A percentile compares a stretch with the other conserved stretches of the same genome.
Conservation (phyloP, 257 asterid genomes). For the Capsicum chinense region DNA sequence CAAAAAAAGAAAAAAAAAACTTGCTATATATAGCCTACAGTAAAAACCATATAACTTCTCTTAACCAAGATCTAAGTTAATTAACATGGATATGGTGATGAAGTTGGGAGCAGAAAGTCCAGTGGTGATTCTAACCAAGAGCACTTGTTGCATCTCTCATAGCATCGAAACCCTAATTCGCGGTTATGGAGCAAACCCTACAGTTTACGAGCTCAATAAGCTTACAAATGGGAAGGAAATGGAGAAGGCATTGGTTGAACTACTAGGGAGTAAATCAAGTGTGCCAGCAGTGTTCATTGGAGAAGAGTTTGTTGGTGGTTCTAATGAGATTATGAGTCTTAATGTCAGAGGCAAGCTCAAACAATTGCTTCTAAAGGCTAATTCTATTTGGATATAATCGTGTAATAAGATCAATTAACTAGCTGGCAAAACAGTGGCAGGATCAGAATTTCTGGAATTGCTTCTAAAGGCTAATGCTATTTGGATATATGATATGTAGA, state of each 20-base stretch:
- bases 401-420: too few species aligned
- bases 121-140: slow-evolving; percentile 24
- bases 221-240: background rate
- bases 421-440: too few species aligned
- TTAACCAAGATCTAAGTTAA: background rate
- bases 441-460: background rate
- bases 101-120: slow-evolving; percentile 24
- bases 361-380: slow-evolving; percentile 16
- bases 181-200: slow-evolving; percentile 11
- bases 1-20: background rate
- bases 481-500: slow-evolving; percentile 9
- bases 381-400: slow-evolving; percentile 24
- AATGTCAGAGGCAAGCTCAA: slow-evolving; percentile 26
- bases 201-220: slow-evolving; percentile 3
- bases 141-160: slow-evolving; percentile 20
- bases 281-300: slow-evolving; percentile 28
- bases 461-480: slow-evolving; percentile 27
- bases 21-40: background rate
- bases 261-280: slow-evolving; percentile 9
- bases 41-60: background rate
- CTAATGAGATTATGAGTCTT: slow-evolving; percentile 22
- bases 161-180: slow-evolving; percentile 25
- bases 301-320: slow-evolving; percentile 17
- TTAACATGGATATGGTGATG: slow-evolving; percentile 25
- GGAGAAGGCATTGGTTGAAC: slow-evolving; percentile 28